phyloP scores from a whole-genome alignment of 371 early-diverging fungal genomes.

The Mortierella sp. region DNA sequence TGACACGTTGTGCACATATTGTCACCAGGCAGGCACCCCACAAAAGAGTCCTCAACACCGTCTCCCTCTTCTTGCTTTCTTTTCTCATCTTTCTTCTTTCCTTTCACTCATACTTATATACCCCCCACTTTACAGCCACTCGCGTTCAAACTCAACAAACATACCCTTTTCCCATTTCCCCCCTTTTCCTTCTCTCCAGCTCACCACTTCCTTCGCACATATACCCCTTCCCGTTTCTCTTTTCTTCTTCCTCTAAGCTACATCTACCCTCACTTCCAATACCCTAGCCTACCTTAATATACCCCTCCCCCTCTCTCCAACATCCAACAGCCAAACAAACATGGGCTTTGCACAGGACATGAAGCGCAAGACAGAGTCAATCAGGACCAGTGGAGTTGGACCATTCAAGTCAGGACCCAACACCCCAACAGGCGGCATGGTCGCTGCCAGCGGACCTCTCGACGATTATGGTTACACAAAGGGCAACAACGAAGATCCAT shows the following conservation, averaged over 20 bases:
- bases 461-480: conserved; percentile 39
- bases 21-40: not conserved
- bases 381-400: conserved; percentile 13
- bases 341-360: conserved; percentile 49
- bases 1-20: not conserved
- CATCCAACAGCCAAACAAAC: not conserved
- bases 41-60: not conserved
- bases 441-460: conserved; percentile 29
- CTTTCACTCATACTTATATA: not conserved
- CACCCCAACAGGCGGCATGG: conserved; percentile 38
- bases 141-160: not conserved
- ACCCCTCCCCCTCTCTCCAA: not conserved
- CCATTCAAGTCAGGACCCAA: conserved; percentile 29
- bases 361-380: conserved; percentile 42
- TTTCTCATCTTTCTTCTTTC: not conserved
- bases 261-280: not conserved
- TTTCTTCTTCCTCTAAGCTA: not conserved
- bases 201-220: not conserved
- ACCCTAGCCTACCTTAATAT: not conserved
- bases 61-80: not conserved
- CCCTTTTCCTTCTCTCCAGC: not conserved
- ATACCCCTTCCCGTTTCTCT: not conserved
- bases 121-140: not conserved
- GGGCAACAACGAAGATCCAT: conserved; percentile 16
- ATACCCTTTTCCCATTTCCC: not conserved